Conservation (phyloP, 768 basidiomycete species). For the Kwoniella sp. region DNA sequence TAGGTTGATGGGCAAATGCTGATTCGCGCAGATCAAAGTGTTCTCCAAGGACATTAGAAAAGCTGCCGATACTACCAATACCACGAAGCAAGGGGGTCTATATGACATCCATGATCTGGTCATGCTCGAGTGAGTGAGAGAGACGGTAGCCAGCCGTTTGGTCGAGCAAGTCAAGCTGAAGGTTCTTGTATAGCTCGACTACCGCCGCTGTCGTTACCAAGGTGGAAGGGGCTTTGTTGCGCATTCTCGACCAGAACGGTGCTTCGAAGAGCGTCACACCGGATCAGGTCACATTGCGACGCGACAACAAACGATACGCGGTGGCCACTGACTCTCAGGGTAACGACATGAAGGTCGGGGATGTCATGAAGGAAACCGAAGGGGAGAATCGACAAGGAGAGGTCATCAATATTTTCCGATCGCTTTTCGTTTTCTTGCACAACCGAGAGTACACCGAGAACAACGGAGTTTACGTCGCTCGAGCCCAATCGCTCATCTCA, state of each 20-base stretch:
- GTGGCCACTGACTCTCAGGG: conserved; percentile 89
- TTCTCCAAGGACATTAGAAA: conserved; percentile 97
- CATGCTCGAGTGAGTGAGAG: conserved; percentile 79
- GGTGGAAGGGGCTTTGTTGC: conserved; percentile 92
- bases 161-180: conserved; percentile 16
- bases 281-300: conserved; percentile 89
- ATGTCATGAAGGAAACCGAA: conserved; percentile 88
- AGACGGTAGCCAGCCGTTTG: background rate
- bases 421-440: conserved; percentile 89
- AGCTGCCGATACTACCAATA: conserved; percentile 93
- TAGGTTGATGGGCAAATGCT: background rate
- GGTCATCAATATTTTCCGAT: conserved; percentile 90
- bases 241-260: conserved; percentile 91
- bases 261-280: conserved; percentile 85
- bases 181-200: conserved; percentile 64
- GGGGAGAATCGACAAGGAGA: conserved; percentile 84
- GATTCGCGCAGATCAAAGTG: conserved; percentile 73
- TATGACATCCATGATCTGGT: conserved; percentile 96
- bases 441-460: conserved; percentile 89
- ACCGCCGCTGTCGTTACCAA: conserved; percentile 97
- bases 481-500: conserved; percentile 77
- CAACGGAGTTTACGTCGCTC: conserved; percentile 90
- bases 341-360: conserved; percentile 79
- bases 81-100: conserved; percentile 83
- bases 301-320: conserved; percentile 71